Base-by-base conservation (phyloP, 1,284 basidiomycete genomes). In the Termitomyces sp. region DNA sequence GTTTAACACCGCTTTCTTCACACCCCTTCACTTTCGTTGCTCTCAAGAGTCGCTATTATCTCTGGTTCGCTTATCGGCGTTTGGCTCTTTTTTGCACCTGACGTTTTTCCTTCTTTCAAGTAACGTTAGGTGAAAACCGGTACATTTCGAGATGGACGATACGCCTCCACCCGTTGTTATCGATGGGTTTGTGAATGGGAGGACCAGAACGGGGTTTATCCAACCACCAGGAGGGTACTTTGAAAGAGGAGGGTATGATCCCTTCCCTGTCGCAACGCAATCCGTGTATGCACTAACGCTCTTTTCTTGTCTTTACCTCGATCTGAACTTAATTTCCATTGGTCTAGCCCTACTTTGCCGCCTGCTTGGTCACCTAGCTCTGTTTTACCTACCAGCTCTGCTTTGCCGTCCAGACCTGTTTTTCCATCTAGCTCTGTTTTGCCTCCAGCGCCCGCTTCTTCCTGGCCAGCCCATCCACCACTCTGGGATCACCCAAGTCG, bases 141-240 rank as follows among this genome's bases (percentile, higher is more conserved):
- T 7, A 10, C 11, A 43, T 26, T 30, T 30, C 3, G 18, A 24
- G 3, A 49, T 58, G 21, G 19, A 47, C 31, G 49, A 50, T 8
- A 53, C 55, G 51, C 55, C 53, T 8, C 31, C 49, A 11, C 9
- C 24, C 44, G 5, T 24, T 24, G 30, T 5, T 28, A n/a, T 19
- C 35, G 10, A 10, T 19, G 16, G 33, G 33, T 28, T 6, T 24
- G 40, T 14, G 16, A 42, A 7, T 24, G 44, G 9, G 35, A 7
- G 28, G 45, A 1, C 2, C n/a, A 18, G 16, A 38, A 5, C 11
- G 13, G 48, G 42, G 2, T 54, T 56, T 40, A 57, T 57, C 21
- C 54, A 54, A 3, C 56, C 54, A 9, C 57, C 19, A 13, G 52
- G 48, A 9, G 56, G 50, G 5, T 24, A 39, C 5, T 45, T 45